A percentile compares a stretch with the other conserved stretches of the same genome.
These are phyloP conservation scores for Sanghuangporus baumii DNA, from an alignment of 1,284 basidiomycete genomes.

Conservation along the genomic window DNA sequence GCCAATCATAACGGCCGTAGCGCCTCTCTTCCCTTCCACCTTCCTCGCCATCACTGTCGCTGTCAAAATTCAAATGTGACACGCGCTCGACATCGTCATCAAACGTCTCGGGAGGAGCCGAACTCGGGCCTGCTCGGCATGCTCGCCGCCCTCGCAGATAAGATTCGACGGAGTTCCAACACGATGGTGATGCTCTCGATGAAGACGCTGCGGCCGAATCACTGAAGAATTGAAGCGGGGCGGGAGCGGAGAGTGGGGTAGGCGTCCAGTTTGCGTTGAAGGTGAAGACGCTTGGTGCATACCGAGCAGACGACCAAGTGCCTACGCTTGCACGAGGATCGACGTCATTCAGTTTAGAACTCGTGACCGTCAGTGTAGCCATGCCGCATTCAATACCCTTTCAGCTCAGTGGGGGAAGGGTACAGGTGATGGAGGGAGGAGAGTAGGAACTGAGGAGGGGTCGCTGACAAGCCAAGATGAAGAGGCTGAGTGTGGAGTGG, in stretches of 20 bases:
- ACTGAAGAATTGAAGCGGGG: neutral
- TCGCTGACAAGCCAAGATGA: neutral
- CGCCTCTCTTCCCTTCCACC: neutral
- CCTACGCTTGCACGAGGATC: neutral
- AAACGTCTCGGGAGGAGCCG: neutral
- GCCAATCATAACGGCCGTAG: neutral
- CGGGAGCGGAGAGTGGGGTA: neutral
- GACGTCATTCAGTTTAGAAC: neutral
- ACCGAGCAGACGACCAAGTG: neutral
- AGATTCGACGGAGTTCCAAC: neutral
- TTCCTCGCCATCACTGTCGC: neutral
- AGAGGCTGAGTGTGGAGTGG: neutral
- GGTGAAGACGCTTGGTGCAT: conserved; percentile 7
- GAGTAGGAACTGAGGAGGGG: too few species aligned
- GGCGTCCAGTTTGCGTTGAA: conserved; percentile 12
- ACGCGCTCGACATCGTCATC: conserved; percentile 1
- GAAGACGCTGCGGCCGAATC: neutral
- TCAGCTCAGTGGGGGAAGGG: neutral
- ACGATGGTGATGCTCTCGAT: neutral
- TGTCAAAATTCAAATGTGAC: conserved; percentile 8
- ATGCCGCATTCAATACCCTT: neutral
- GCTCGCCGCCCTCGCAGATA: neutral
- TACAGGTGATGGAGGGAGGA: neutral
- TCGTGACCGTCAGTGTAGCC: neutral
- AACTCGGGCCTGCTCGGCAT: neutral